phyloP scores from a whole-genome alignment of 2,329 filamentous ascomycete species.

The Didymella pinodella region DNA sequence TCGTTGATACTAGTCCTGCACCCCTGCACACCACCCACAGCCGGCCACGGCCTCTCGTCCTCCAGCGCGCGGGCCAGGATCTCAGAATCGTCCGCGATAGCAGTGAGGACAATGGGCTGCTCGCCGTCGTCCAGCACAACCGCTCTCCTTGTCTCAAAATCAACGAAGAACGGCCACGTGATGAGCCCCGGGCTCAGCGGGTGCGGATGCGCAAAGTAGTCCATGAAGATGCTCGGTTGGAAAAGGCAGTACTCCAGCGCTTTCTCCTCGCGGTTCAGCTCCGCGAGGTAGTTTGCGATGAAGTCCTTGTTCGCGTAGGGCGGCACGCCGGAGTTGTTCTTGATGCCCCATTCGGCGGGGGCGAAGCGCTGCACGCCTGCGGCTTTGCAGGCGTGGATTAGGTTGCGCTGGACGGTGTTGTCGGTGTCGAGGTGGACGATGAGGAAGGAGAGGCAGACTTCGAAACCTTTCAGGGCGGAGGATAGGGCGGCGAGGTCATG shows the following conservation, averaged over 20 bases:
- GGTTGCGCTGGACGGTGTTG: conserved; percentile 39
- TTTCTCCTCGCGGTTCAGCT: conserved; percentile 59
- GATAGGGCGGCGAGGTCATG: conserved; percentile 50
- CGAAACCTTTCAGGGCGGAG: conserved; percentile 54
- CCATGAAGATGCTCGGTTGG: conserved; percentile 62
- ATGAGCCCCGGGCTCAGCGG: conserved; percentile 57
- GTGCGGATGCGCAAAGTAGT: conserved; percentile 63
- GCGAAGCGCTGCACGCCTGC: conserved; percentile 44
- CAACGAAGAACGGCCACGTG: conserved; percentile 47
- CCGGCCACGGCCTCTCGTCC: conserved; percentile 38
- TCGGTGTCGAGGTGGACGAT: conserved; percentile 37
- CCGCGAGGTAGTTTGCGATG: conserved; percentile 59
- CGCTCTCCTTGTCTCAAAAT: conserved; percentile 37
- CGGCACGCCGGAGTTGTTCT: conserved; percentile 49
- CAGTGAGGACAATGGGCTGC: conserved; percentile 39
- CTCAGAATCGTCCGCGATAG: conserved; percentile 35
- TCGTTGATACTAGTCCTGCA: conserved; percentile 36
- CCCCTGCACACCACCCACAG: conserved; percentile 38
- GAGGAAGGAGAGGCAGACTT: conserved; percentile 59
- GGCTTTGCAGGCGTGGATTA: conserved; percentile 44
- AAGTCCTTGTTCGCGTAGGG: conserved; percentile 62
- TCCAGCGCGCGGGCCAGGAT: conserved; percentile 40
- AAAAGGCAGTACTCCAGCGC: conserved; percentile 65
- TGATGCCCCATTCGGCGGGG: conserved; percentile 44
- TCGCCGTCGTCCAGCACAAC: conserved; percentile 42